Evolutionary conservation across 192 early-diverging fungal genomes (phyloP).

Genomic region (Podila minutissima): DNA sequence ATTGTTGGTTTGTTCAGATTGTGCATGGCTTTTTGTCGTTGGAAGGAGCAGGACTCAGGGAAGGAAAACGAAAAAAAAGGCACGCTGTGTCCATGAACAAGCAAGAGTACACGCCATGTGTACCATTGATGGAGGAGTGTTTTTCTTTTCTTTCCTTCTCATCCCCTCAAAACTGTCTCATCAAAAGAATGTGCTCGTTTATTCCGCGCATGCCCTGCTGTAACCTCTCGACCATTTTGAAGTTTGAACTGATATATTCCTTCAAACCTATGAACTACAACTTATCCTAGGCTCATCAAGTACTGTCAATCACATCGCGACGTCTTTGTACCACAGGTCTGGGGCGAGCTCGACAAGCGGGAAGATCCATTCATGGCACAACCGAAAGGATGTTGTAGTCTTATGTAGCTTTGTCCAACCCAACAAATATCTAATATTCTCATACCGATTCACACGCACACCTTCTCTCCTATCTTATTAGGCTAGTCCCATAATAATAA

Average conservation of each 20-base stretch:
- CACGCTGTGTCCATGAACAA: neutral
- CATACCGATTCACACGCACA: too few relatives aligned
- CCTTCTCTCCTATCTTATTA: too few relatives aligned
- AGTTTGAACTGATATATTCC: neutral
- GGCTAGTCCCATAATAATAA: too few relatives aligned
- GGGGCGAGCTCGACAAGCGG: conserved; percentile 43
- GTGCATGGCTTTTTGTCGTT: too few relatives aligned
- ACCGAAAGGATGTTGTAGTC: conserved; percentile 32
- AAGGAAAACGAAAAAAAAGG: neutral
- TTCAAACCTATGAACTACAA: neutral
- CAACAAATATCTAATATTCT: too few relatives aligned
- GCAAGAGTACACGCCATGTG: neutral
- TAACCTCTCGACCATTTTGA: too few relatives aligned
- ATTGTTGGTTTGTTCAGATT: too few relatives aligned
- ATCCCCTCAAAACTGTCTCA: neutral
- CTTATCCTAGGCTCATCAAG: conserved; percentile 31
- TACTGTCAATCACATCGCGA: conserved; percentile 34
- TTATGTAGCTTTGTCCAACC: conserved; percentile 18
- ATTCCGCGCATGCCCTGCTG: neutral
- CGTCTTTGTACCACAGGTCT: conserved; percentile 48
- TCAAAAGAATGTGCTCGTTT: neutral
- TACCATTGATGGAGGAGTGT: neutral
- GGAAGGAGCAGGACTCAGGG: too few relatives aligned
- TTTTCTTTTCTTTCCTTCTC: neutral
- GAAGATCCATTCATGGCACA: conserved; percentile 48